phyloP scores from a whole-genome alignment of 1,284 basidiomycete genomes.

The Sporisorium graminicola region DNA sequence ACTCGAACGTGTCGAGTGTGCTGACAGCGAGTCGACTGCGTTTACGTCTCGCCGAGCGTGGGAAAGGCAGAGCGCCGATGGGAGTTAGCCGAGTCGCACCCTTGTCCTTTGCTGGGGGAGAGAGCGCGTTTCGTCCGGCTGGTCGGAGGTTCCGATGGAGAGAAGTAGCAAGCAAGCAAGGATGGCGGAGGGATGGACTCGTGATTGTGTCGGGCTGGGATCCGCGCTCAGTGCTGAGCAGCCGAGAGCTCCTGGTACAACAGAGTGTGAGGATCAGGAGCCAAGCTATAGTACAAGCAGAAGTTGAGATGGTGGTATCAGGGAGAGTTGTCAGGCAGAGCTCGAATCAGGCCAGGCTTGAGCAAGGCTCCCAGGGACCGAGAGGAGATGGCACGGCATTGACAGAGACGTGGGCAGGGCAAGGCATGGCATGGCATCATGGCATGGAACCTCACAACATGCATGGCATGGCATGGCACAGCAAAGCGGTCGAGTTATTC shows the following conservation, averaged over 20 bases:
- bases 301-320: background rate
- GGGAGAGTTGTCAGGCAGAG: background rate
- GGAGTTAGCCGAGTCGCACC: background rate
- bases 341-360: background rate
- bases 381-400: background rate
- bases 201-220: background rate
- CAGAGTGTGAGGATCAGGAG: background rate
- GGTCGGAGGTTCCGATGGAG: background rate
- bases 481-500: too few species aligned
- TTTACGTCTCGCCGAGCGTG: background rate
- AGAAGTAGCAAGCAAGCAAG: background rate
- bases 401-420: background rate
- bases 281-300: background rate
- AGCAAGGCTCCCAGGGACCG: background rate
- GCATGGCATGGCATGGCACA: background rate
- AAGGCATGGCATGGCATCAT: background rate
- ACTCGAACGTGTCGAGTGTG: background rate
- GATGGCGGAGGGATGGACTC: too few species aligned
- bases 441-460: background rate
- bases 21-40: background rate
- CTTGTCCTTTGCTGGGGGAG: background rate
- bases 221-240: background rate
- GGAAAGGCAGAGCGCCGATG: background rate
- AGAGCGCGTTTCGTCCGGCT: background rate
- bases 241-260: background rate